phyloP scores from a whole-genome alignment of 2,329 filamentous ascomycete genomes.

The Thelonectria blattea region DNA sequence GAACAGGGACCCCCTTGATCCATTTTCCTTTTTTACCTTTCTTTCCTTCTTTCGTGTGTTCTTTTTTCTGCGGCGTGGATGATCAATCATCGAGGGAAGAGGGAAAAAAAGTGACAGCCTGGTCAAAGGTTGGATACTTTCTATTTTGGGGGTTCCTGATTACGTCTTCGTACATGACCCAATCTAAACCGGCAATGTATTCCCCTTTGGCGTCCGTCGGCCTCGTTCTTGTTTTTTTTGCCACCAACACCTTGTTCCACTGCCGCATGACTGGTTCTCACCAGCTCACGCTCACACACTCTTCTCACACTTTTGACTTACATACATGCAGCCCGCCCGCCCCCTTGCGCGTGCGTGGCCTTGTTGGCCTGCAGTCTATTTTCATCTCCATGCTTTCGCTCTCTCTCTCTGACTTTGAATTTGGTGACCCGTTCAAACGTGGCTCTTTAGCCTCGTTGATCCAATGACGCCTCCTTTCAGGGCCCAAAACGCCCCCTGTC shows the following conservation, averaged over 20 bases:
- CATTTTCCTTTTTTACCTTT: not conserved
- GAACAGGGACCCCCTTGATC: not conserved
- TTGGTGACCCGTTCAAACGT: not conserved
- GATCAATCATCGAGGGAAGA: too few relatives aligned
- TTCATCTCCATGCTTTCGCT: not conserved
- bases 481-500: constrained; percentile 5
- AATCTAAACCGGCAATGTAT: not conserved
- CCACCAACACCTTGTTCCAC: constrained; percentile 4
- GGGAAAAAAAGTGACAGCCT: too few relatives aligned
- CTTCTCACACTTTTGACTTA: not conserved
- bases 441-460: constrained; percentile 18
- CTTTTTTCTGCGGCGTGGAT: not conserved
- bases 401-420: too few relatives aligned
- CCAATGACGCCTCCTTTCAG: constrained; percentile 5
- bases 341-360: constrained; percentile 12
- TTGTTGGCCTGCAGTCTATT: not conserved
- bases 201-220: not conserved
- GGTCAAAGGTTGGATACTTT: not conserved
- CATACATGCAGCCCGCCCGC: not conserved
- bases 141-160: not conserved
- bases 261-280: constrained; percentile 15
- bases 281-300: constrained; percentile 11
- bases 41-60: not conserved
- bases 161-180: not conserved
- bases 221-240: not conserved